Evolutionary conservation across 305 asterid species (phyloP).

Genomic region (Fraxinus albicans): DNA sequence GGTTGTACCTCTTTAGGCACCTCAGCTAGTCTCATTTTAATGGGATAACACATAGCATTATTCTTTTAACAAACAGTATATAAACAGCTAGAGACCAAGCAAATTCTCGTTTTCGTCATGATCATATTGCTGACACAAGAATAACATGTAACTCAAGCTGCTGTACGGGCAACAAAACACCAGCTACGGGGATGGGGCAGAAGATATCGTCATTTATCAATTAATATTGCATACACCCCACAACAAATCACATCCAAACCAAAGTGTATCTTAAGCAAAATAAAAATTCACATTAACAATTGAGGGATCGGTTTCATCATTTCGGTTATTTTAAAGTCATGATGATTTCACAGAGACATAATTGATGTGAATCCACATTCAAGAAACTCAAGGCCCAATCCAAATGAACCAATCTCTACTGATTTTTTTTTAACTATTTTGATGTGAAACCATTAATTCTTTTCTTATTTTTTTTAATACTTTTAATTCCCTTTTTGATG

Average conservation of each 20-base stretch:
- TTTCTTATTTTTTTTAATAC: no score
- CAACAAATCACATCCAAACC: not conserved
- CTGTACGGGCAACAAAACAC: not conserved
- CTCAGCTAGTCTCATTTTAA: no score
- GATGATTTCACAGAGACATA: not conserved
- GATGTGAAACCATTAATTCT: not conserved
- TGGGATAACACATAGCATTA: not conserved
- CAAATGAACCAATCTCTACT: conserved; percentile 1
- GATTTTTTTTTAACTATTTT: not conserved
- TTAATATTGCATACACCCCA: not conserved
- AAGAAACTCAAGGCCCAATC: not conserved
- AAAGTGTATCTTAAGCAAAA: not conserved
- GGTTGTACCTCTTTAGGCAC: no score
- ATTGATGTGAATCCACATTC: not conserved
- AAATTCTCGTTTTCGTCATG: not conserved
- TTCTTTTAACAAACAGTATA: not conserved
- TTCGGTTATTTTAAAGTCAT: not conserved
- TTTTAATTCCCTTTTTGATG: no score
- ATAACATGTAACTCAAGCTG: not conserved
- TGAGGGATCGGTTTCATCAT: not conserved
- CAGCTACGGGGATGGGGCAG: not conserved
- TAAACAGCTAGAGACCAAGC: not conserved
- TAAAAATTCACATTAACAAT: not conserved
- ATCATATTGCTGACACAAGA: not conserved
- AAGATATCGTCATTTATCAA: not conserved